These are phyloP conservation scores for Scleroderma bovista DNA, from an alignment of 768 basidiomycete species.

Conservation along the genomic window DNA sequence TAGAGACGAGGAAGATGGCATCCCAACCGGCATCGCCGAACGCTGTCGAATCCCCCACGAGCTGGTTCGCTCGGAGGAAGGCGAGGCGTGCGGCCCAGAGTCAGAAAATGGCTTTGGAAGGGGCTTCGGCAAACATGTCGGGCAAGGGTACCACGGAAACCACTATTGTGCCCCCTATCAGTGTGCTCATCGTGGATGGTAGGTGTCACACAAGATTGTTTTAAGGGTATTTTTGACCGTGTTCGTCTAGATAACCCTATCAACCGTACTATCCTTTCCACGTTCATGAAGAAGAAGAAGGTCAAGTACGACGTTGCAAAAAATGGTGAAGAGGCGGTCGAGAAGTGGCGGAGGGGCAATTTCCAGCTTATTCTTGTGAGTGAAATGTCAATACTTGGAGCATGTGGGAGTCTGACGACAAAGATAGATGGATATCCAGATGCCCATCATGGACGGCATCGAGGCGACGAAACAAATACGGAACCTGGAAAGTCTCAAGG, in stretches of 20 bases:
- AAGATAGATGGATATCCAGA: constrained; percentile 96
- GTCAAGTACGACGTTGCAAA: constrained; percentile 94
- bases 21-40: constrained; percentile 32
- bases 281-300: constrained; percentile 93
- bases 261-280: constrained; percentile 96
- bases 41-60: constrained; percentile 19
- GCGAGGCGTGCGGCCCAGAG: constrained; percentile 28
- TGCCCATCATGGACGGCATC: constrained; percentile 99
- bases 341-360: constrained; percentile 88
- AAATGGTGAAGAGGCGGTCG: constrained; percentile 92
- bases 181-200: constrained; percentile 98
- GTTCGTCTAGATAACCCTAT: constrained; percentile 82
- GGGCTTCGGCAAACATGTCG: constrained; percentile 38
- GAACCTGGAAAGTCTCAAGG: constrained; percentile 66
- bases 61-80: constrained; percentile 22
- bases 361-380: constrained; percentile 95
- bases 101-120: constrained; percentile 21
- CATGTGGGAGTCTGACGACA: constrained; percentile 9
- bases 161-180: constrained; percentile 91
- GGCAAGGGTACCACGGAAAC: constrained; percentile 49
- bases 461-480: constrained; percentile 96
- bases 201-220: constrained; percentile 21
- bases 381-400: constrained; percentile 7
- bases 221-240: constrained; percentile 10
- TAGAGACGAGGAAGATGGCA: constrained; percentile 27